Conservation (phyloP, 208 protist genomes). For the Leishmania braziliensis region DNA sequence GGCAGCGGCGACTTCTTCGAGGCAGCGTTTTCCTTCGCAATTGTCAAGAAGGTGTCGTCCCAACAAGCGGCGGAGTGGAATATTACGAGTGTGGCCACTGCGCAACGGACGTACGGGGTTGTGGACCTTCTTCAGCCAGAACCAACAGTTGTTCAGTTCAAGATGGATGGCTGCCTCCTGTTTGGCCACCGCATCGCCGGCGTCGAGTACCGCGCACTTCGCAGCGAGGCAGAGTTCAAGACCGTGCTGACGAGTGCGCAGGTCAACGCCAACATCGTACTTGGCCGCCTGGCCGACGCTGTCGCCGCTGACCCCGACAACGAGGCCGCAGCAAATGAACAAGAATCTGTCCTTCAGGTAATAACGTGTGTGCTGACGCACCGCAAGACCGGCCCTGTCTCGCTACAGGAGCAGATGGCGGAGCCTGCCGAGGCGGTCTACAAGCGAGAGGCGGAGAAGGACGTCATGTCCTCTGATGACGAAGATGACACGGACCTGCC, state of each 20-base stretch:
- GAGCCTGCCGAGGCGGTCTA: constrained; percentile 12
- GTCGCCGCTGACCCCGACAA: constrained; percentile 13
- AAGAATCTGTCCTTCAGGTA: constrained; percentile 31
- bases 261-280: constrained; percentile 27
- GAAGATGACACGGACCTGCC: constrained; percentile 21
- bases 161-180: constrained; percentile 26
- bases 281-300: constrained; percentile 23
- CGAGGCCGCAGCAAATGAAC: constrained; percentile 16
- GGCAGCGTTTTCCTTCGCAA: constrained; percentile 25
- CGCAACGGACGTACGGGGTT: constrained; percentile 31
- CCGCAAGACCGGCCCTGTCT: constrained; percentile 34
- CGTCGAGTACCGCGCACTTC: constrained; percentile 31
- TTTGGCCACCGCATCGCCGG: constrained; percentile 35
- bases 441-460: not conserved
- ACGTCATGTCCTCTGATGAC: constrained; percentile 23
- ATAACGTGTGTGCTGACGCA: constrained; percentile 40
- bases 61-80: constrained; percentile 20
- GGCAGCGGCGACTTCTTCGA: constrained; percentile 11
- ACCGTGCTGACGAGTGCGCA: constrained; percentile 32
- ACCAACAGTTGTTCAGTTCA: constrained; percentile 11
- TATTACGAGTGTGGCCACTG: not conserved
- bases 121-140: constrained; percentile 40
- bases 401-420: constrained; percentile 15
- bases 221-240: constrained; percentile 32
- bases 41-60: constrained; percentile 24